Conservation (phyloP, 1,139 yeast species). For the Yamadazyma conglobata region DNA sequence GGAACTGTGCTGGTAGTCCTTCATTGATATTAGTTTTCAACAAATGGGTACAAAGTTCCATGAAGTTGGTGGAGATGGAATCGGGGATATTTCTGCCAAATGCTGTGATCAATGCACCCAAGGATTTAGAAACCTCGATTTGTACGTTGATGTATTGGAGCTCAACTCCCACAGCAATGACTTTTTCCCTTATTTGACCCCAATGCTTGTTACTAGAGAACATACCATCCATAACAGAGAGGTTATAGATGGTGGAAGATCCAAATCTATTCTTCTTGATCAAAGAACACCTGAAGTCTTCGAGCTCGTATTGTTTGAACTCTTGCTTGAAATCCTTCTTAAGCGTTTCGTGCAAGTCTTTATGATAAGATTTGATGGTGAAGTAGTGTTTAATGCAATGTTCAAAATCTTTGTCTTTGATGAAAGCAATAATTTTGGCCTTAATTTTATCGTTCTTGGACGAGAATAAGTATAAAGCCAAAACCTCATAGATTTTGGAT, state of each 20-base stretch:
- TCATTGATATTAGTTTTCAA: slow-evolving; percentile 51
- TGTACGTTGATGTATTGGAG: slow-evolving; percentile 67
- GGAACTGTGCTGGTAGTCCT: slow-evolving; percentile 35
- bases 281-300: slow-evolving; percentile 53
- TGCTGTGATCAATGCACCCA: slow-evolving; percentile 75
- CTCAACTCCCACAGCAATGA: slow-evolving; percentile 60
- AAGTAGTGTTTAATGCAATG: slow-evolving; percentile 29
- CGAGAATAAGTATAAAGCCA: slow-evolving; percentile 70
- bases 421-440: slow-evolving; percentile 40
- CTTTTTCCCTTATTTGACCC: slow-evolving; percentile 47
- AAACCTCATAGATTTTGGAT: slow-evolving; percentile 68
- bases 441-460: slow-evolving; percentile 41
- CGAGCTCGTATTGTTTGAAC: slow-evolving; percentile 47
- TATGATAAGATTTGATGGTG: slow-evolving; percentile 28
- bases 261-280: slow-evolving; percentile 51
- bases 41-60: slow-evolving; percentile 46
- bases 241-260: slow-evolving; percentile 53
- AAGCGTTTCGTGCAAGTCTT: slow-evolving; percentile 36
- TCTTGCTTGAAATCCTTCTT: slow-evolving; percentile 37
- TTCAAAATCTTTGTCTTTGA: slow-evolving; percentile 37
- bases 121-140: slow-evolving; percentile 63
- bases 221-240: slow-evolving; percentile 59
- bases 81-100: slow-evolving; percentile 44
- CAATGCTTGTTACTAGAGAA: slow-evolving; percentile 49
- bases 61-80: slow-evolving; percentile 30